Evolutionary conservation across 495 filamentous ascomycete genomes (phyloP), one percentile per base, ranked within the genome.

Genomic region (Gamarada debralockiae): DNA sequence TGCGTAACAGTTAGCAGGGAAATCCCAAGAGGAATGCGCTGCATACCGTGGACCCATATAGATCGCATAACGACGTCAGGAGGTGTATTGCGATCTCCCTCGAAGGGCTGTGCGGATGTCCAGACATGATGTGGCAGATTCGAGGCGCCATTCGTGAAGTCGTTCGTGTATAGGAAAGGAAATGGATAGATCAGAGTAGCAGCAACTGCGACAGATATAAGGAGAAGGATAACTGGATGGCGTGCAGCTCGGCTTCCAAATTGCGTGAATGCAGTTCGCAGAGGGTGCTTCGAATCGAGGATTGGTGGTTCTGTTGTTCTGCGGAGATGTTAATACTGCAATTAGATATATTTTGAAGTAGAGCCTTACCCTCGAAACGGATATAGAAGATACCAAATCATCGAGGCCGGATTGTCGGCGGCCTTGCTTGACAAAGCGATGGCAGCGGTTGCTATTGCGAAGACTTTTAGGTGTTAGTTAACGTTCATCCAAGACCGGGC

Each of bases 41-140:
- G 15, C 52, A 27, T 64, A 61, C 61, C 77, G 48, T 81, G 77
- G 21, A 81, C 66, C 78, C 78, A 81, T 50, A 79, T 68, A 15
- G 77, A 75, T 46, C 77, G 77, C 76, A 81, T 79, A 40, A 76
- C 72, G 33, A 81, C 73, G 57, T 81, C 78, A 4, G 75, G 70
- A 29, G 69, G 69, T 31, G 67, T 60, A 21, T 40, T 60, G 3
- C 54, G 54, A 38, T 59, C 56, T 34, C 70, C 69, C 42, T 65
- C 57, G 48, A 82, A 76, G 21, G 82, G 80, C 42, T 78, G 78
- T 4, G 84, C 84, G 33, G 83, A 82, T 20, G 85, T 88, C 86
- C 86, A 90, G 48, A 86, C 86, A 75, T 88, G 82, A 61, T 86
- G 80, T 15, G 86, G 85, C 13, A 87, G 73, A 54, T 77, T 73